Evolutionary conservation across 1,139 yeast species (phyloP).

Genomic region (Nakaseomyces bracarensis): DNA sequence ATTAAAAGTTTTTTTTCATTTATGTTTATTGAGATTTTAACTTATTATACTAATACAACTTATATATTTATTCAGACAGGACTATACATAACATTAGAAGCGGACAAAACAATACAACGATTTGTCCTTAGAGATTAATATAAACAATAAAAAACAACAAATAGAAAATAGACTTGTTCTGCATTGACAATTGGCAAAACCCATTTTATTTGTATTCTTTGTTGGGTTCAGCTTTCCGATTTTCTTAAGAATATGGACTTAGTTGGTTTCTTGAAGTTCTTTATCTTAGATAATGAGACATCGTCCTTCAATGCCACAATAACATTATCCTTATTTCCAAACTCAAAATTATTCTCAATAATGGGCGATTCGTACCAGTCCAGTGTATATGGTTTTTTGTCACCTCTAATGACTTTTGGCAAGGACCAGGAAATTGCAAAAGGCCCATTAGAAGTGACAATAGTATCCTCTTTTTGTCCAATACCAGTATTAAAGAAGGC

Average conservation of each 20-base stretch:
- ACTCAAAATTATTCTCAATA: constrained; percentile 71
- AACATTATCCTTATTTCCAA: constrained; percentile 62
- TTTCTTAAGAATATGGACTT: constrained; percentile 30
- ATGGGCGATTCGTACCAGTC: constrained; percentile 55
- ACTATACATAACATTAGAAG: no score
- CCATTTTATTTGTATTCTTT: no score
- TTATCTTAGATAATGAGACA: constrained; percentile 54
- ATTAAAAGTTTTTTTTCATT: no score
- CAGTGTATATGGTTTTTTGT: constrained; percentile 51
- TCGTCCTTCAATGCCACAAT: constrained; percentile 65
- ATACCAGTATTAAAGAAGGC: constrained; percentile 72
- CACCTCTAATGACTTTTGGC: constrained; percentile 47
- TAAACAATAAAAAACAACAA: no score
- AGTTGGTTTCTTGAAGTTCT: constrained; percentile 50
- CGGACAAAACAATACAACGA: no score
- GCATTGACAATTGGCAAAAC: no score
- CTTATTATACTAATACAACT: no score
- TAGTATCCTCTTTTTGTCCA: constrained; percentile 55
- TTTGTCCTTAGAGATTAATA: no score
- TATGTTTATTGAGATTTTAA: no score
- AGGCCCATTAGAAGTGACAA: constrained; percentile 72
- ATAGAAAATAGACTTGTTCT: neutral
- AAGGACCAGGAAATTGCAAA: constrained; percentile 79
- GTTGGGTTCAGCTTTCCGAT: neutral
- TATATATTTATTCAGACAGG: no score